Percentiles rank a stretch among this genome's conserved stretches.
These are phyloP conservation scores for Cornus suecica DNA, from an alignment of 148 eudicot species.

Conservation along the genomic window DNA sequence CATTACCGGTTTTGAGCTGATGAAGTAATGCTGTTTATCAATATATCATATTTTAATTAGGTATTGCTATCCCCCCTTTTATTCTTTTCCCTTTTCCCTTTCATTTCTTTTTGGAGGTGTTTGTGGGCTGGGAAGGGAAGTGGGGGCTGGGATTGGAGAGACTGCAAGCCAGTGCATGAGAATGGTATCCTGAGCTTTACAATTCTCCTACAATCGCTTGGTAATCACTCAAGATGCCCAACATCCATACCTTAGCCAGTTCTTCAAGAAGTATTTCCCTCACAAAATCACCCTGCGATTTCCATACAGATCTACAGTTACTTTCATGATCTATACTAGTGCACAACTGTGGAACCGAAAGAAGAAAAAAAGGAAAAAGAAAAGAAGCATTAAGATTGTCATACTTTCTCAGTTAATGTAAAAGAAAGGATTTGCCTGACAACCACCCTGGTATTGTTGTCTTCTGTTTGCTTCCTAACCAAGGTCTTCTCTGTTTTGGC, in stretches of 20 bases:
- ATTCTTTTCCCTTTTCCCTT: too few relatives aligned
- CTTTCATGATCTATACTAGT: background rate
- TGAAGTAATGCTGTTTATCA: too few relatives aligned
- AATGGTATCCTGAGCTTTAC: background rate
- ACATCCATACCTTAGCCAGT: constrained; percentile 65
- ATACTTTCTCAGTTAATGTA: constrained; percentile 75
- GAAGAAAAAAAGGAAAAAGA: background rate
- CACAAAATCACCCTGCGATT: constrained; percentile 72
- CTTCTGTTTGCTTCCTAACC: constrained; percentile 38
- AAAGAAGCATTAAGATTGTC: background rate
- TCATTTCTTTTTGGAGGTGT: background rate
- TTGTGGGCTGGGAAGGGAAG: too few relatives aligned
- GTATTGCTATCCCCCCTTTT: background rate
- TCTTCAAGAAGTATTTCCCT: constrained; percentile 84
- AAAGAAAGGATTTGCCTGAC: constrained; percentile 71
- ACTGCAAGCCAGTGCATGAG: background rate
- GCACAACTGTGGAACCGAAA: too few relatives aligned
- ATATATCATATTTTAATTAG: too few relatives aligned
- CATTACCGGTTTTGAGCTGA: too few relatives aligned
- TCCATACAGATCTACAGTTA: constrained; percentile 7
- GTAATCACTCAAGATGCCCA: constrained; percentile 1
- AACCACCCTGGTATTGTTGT: constrained; percentile 37
- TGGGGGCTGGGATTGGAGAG: background rate
- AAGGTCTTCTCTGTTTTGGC: constrained; percentile 65
- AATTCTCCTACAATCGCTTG: background rate